Percentiles rank a stretch among this genome's conserved stretches.
Evolutionary conservation across 306 rosid genomes (phyloP).

Genomic region (Malus asiatica): DNA sequence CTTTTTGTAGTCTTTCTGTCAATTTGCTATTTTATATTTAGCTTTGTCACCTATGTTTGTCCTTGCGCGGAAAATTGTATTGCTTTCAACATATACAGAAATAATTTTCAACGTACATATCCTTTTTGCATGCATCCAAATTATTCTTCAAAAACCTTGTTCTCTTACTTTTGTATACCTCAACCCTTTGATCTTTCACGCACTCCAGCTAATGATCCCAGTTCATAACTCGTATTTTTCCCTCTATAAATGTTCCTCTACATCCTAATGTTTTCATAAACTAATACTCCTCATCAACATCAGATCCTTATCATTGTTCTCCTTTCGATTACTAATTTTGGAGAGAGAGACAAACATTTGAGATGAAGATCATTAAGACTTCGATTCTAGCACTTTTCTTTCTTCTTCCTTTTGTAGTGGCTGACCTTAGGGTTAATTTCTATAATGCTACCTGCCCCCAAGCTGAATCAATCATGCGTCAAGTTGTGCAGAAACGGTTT

Average conservation of each 20-base stretch:
- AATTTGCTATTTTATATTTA: background rate
- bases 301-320: background rate
- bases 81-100: background rate
- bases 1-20: too few species aligned
- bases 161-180: background rate
- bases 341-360: background rate
- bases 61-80: background rate
- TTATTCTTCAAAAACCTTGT: background rate
- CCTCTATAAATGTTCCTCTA: background rate
- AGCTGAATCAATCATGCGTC: conserved; percentile 34
- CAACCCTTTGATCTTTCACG: background rate
- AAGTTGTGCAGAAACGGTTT: conserved; percentile 32
- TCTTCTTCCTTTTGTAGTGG: conserved; percentile 26
- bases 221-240: background rate
- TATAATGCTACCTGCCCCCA: conserved; percentile 28
- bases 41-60: background rate
- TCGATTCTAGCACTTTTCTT: background rate
- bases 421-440: conserved; percentile 36
- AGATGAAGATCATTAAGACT: conserved; percentile 15
- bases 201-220: background rate
- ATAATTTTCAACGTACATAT: background rate
- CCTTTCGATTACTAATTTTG: background rate
- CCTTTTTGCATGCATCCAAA: background rate
- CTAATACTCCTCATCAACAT: background rate
- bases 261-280: background rate